These are phyloP conservation scores for Linnemannia schmuckeri DNA, from an alignment of 192 early-diverging fungal species.

Conservation along the genomic window DNA sequence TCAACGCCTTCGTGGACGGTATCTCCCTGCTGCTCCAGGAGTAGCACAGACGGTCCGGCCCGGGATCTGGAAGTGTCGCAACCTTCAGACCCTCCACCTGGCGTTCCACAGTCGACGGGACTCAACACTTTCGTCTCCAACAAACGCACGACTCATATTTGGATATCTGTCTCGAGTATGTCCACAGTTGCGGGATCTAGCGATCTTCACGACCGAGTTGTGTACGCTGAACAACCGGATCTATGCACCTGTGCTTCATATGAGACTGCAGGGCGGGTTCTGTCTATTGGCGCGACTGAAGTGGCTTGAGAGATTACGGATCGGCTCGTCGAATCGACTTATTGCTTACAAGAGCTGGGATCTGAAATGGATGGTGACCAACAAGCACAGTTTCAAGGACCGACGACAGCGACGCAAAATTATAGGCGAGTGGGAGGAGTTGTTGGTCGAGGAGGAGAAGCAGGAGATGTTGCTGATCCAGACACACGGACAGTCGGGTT, in stretches of 20 bases:
- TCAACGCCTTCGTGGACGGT: background rate
- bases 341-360: constrained; percentile 4
- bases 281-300: background rate
- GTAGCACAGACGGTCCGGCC: background rate
- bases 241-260: constrained; percentile 1
- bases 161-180: background rate
- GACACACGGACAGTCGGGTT: background rate
- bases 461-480: background rate
- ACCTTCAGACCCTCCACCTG: background rate
- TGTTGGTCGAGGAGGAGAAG: background rate
- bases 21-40: background rate
- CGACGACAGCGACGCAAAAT: background rate
- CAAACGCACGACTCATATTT: background rate
- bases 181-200: background rate
- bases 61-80: background rate
- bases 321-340: background rate
- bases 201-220: background rate
- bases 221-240: background rate
- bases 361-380: constrained; percentile 2
- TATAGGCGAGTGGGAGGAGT: background rate
- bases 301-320: background rate
- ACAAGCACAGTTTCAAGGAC: background rate
- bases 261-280: background rate
- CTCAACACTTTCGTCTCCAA: background rate
- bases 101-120: background rate